Conservation (phyloP, 352 stramenopile genomes). For the Phytophthora citricola region DNA sequence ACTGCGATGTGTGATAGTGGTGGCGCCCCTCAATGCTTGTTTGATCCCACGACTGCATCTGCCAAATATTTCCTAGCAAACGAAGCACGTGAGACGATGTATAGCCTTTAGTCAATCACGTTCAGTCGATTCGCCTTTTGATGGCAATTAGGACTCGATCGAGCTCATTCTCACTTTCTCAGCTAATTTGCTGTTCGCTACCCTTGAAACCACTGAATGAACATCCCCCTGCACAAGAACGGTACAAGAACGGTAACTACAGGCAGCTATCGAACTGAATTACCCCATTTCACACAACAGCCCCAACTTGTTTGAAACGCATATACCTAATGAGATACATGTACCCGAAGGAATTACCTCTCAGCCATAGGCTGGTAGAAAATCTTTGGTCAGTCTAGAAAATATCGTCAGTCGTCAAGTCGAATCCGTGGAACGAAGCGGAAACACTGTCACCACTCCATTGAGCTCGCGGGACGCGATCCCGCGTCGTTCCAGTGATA, state of each 20-base stretch:
- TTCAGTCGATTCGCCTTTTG: too few species aligned
- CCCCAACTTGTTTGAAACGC: slow-evolving; percentile 24
- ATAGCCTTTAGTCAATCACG: too few species aligned
- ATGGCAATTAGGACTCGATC: background rate
- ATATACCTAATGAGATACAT: background rate
- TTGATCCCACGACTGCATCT: slow-evolving; percentile 23
- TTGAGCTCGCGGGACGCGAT: slow-evolving; percentile 66
- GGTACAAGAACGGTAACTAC: background rate
- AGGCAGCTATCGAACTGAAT: slow-evolving; percentile 2
- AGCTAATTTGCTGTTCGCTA: slow-evolving; percentile 13
- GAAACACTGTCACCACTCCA: slow-evolving; percentile 70
- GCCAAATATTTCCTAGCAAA: slow-evolving; percentile 17
- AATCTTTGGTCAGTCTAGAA: slow-evolving; percentile 18
- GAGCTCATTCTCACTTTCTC: slow-evolving; percentile 3
- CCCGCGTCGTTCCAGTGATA: slow-evolving; percentile 64
- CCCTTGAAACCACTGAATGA: slow-evolving; percentile 15
- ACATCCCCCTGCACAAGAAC: background rate
- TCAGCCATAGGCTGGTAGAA: slow-evolving; percentile 23
- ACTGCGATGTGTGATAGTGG: slow-evolving; percentile 18
- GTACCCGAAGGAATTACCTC: slow-evolving; percentile 9
- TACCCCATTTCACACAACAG: slow-evolving; percentile 4
- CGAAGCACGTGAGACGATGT: slow-evolving; percentile 19
- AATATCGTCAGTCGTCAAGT: slow-evolving; percentile 20
- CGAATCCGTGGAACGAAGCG: slow-evolving; percentile 48
- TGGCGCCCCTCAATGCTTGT: slow-evolving; percentile 11